phyloP scores from a whole-genome alignment of 306 rosid species.

The Acacia confusa region DNA sequence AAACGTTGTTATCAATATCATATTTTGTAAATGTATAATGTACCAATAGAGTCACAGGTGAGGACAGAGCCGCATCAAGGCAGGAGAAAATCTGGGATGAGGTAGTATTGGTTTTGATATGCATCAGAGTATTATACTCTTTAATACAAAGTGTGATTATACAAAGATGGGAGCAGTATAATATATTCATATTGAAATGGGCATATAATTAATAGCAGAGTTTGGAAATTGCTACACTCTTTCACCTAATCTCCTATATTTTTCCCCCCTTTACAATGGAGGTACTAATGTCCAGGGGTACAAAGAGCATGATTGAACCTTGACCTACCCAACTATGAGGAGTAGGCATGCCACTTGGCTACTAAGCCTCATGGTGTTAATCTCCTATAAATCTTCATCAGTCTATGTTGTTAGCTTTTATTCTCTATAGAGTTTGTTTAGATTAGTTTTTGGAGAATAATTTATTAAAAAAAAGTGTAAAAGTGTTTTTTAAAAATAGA shows the following conservation, averaged over 20 bases:
- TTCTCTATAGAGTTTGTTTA: too few relatives aligned
- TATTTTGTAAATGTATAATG: slow-evolving; percentile 34
- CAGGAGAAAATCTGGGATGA: slow-evolving; percentile 8
- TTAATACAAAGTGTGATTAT: neutral
- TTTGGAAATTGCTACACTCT: neutral
- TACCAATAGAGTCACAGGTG: slow-evolving; percentile 5
- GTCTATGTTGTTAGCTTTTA: too few relatives aligned
- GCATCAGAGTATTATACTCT: neutral
- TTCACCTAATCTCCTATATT: neutral
- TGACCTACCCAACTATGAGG: too few relatives aligned
- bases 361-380: too few relatives aligned
- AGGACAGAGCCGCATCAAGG: neutral
- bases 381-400: too few relatives aligned
- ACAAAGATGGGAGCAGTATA: neutral
- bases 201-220: neutral
- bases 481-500: too few relatives aligned
- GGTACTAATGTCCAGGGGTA: too few relatives aligned
- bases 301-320: too few relatives aligned
- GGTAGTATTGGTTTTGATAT: neutral
- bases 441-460: too few relatives aligned
- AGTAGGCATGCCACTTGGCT: too few relatives aligned
- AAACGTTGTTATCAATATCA: neutral
- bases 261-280: too few relatives aligned
- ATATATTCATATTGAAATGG: neutral
- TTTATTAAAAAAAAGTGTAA: too few relatives aligned